Conservation (phyloP, 2,329 filamentous ascomycete species). For the Colletotrichum echinochloae region DNA sequence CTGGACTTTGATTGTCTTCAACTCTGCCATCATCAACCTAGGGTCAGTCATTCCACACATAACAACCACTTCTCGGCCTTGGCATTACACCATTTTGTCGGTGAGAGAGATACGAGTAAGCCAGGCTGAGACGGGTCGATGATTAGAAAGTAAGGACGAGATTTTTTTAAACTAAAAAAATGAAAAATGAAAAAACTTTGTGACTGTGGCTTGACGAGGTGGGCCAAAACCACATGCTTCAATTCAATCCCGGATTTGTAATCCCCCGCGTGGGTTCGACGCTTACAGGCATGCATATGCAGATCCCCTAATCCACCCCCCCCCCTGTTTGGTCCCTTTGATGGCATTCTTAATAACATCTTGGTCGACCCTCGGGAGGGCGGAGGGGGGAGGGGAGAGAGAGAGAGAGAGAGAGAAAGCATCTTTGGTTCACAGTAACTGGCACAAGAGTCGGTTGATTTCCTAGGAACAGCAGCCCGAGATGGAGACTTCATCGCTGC, state of each 20-base stretch:
- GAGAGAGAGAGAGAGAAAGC: neutral
- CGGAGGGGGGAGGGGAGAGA: neutral
- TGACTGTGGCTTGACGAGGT: constrained; percentile 9
- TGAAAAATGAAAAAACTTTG: neutral
- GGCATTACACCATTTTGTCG: neutral
- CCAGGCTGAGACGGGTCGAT: too few species aligned
- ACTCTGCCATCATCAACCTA: neutral
- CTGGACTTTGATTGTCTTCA: neutral
- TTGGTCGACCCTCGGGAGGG: neutral
- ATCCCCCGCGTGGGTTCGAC: neutral
- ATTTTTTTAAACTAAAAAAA: too few species aligned
- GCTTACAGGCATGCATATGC: neutral
- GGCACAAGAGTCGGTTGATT: neutral
- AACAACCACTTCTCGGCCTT: too few species aligned
- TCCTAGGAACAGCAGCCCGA: neutral
- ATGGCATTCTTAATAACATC: neutral
- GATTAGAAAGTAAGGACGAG: too few species aligned
- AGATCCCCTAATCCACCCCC: neutral
- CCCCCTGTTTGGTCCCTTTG: neutral
- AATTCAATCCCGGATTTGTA: constrained; percentile 10
- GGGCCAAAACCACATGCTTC: neutral
- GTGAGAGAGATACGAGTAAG: neutral
- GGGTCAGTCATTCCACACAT: neutral
- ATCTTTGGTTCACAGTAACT: neutral
- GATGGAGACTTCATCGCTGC: constrained; percentile 48